Evolutionary conservation across 495 filamentous ascomycete genomes (phyloP).

Genomic region (Xylaria nigripes): DNA sequence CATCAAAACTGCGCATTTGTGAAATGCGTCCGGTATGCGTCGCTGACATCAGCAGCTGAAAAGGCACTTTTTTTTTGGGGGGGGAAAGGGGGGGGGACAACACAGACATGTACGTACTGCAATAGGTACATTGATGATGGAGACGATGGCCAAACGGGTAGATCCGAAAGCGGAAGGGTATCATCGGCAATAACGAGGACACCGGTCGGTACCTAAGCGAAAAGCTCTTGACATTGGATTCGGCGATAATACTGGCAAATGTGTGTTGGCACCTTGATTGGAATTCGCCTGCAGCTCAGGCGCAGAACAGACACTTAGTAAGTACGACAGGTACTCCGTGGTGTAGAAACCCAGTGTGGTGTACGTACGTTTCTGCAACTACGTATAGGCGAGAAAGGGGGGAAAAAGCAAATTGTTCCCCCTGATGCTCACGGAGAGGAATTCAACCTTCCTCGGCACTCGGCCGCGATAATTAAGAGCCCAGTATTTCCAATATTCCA

Average conservation of each 20-base stretch:
- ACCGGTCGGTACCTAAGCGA: too few relatives aligned
- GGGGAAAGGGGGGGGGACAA: too few relatives aligned
- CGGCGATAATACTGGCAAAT: background rate
- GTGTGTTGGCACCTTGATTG: constrained; percentile 1
- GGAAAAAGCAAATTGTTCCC: background rate
- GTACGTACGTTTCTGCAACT: background rate
- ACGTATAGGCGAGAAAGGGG: background rate
- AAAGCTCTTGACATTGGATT: background rate
- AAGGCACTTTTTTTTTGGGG: background rate
- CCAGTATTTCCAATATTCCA: background rate
- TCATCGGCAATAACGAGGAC: background rate
- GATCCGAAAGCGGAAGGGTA: constrained; percentile 7
- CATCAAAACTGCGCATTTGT: background rate
- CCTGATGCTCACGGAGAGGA: background rate
- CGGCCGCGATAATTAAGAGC: background rate
- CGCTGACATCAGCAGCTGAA: constrained; percentile 9
- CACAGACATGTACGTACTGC: too few relatives aligned
- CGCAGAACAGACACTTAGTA: too few relatives aligned
- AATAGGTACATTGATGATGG: background rate
- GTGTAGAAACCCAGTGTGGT: too few relatives aligned
- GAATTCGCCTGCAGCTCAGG: background rate
- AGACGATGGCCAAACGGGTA: background rate
- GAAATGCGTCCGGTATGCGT: background rate
- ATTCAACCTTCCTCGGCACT: background rate
- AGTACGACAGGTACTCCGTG: background rate